Evolutionary conservation across 768 basidiomycete species (phyloP), one percentile per base, ranked within the genome.

Genomic region (Suillus paluster): DNA sequence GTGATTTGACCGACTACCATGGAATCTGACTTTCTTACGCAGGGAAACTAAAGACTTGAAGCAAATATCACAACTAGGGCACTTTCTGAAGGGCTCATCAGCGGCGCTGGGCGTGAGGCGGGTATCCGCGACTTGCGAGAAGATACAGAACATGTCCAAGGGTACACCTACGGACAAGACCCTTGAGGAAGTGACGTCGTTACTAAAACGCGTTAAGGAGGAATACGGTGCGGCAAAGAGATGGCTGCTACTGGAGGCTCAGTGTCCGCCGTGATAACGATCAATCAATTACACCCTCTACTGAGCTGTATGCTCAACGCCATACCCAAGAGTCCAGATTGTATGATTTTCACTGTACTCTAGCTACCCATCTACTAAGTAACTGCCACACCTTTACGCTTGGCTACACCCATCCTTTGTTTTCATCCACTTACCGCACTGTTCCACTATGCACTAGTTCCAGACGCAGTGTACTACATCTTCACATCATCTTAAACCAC

Each of bases 21-120:
- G 65, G 45, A 59, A 33, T 15, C 54, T 57, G 50, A 65, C 49
- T 61, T 62, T 66, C 61, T 53, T 66, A 64, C 21, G 54, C 73
- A 94, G 92, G 64, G 68, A 68, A 42, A 73, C 68, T 25, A 83
- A 87, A 64, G 83, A 95, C 66, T 84, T 97, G 11, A 66, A 69
- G 11, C 72, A 83, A 59, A 85, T 99, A 19, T 90, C 92, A 3
- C 77, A 79, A 19, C 82, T 91, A 11, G 97, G 96, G 0, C 97
- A 99, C 77, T 99, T 93, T 78, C 87, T 99, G 71, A 99, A 99
- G 76, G 97, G 97, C 52, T 98, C 96, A 3, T 97, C 95, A 14
- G 96, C 96, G 33, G 94, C 96, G 3, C 83, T 99, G 49, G 97
- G 97, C 30, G 85, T 96, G 34, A 77, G 78, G 61, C 85, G 85